Percentiles rank a stretch among this genome's conserved stretches.
Conservation (phyloP, 2,329 filamentous ascomycete genomes). For the Sphaceloma murrayae region DNA sequence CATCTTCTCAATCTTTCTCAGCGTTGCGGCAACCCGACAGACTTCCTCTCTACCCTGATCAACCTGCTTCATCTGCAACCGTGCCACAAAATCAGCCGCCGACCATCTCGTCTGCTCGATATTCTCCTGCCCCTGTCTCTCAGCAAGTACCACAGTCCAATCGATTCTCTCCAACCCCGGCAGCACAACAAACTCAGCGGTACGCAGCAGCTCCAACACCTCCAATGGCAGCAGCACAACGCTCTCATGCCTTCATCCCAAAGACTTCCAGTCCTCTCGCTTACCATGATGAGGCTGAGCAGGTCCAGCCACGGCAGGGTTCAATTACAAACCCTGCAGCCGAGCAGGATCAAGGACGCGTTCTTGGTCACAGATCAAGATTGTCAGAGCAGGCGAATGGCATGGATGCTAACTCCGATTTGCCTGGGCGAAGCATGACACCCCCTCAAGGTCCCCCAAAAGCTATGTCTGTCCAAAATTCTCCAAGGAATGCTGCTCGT, state of each 20-base stretch:
- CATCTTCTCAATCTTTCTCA: slow-evolving; percentile 25
- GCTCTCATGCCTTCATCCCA: slow-evolving; percentile 47
- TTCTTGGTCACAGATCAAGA: neutral
- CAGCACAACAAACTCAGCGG: slow-evolving; percentile 28
- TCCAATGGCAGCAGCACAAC: slow-evolving; percentile 29
- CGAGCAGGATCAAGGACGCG: slow-evolving; percentile 3
- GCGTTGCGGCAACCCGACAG: slow-evolving; percentile 35
- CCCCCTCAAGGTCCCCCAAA: slow-evolving; percentile 11
- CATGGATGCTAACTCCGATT: neutral
- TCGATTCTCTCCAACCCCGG: slow-evolving; percentile 31
- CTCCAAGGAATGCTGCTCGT: neutral
- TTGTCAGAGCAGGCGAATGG: neutral
- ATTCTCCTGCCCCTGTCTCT: slow-evolving; percentile 23
- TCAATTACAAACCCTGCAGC: slow-evolving; percentile 1
- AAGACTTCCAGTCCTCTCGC: slow-evolving; percentile 57
- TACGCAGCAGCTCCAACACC: slow-evolving; percentile 32
- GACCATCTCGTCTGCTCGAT: slow-evolving; percentile 24
- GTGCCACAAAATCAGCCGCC: slow-evolving; percentile 26
- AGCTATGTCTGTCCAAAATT: slow-evolving; percentile 11
- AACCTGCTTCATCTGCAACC: slow-evolving; percentile 27
- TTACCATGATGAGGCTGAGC: slow-evolving; percentile 36
- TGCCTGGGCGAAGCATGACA: slow-evolving; percentile 5
- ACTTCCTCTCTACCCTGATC: slow-evolving; percentile 30
- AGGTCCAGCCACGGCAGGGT: slow-evolving; percentile 10
- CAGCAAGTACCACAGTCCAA: slow-evolving; percentile 17